phyloP scores from a whole-genome alignment of 768 basidiomycete species.

The Sporobolomyces pararoseus region DNA sequence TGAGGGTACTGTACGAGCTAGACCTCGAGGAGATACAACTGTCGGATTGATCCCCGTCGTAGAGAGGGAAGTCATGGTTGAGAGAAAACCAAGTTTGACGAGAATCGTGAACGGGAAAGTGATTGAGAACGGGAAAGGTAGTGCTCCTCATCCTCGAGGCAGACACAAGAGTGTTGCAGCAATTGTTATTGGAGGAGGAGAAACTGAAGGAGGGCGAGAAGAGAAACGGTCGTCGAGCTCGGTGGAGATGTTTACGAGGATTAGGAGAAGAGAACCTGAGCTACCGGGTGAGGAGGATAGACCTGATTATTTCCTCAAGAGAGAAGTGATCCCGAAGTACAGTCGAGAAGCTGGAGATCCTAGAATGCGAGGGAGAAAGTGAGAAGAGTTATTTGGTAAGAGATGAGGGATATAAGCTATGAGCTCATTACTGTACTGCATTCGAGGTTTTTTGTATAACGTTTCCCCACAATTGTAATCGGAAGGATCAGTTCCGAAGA shows the following conservation, averaged over 20 bases:
- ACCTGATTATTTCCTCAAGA: constrained; percentile 1
- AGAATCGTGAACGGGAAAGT: neutral
- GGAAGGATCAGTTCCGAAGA: too few relatives aligned
- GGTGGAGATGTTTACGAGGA: neutral
- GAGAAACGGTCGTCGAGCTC: neutral
- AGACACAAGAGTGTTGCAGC: constrained; percentile 12
- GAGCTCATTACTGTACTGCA: too few relatives aligned
- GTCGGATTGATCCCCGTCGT: neutral
- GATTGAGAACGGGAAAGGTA: neutral
- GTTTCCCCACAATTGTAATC: too few relatives aligned
- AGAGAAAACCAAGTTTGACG: constrained; percentile 15
- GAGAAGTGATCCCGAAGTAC: constrained; percentile 23
- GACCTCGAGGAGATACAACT: neutral
- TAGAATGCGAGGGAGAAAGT: neutral
- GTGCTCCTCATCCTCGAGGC: neutral
- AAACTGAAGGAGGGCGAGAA: too few relatives aligned
- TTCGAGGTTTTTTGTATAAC: too few relatives aligned
- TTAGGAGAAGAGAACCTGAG: neutral
- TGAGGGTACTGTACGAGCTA: neutral
- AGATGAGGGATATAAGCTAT: too few relatives aligned
- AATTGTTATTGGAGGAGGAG: constrained; percentile 2
- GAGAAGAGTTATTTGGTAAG: neutral
- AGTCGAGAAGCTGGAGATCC: neutral
- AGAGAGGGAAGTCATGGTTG: neutral
- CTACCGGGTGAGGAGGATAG: constrained; percentile 28